Evolutionary conservation across 192 early-diverging fungal genomes (phyloP).

Genomic region (Backusella westeae): DNA sequence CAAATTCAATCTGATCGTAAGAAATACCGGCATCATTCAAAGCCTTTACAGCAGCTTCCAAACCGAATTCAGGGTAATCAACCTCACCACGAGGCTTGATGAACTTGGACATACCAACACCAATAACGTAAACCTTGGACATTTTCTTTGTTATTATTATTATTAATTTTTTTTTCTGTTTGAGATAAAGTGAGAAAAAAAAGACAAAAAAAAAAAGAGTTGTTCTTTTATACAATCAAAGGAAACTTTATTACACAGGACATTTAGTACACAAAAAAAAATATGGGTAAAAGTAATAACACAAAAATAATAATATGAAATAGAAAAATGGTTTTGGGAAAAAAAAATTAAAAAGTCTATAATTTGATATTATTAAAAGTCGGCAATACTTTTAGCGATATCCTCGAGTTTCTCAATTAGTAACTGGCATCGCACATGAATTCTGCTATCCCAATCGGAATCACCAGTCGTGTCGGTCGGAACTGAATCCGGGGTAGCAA

Average conservation of each 20-base stretch:
- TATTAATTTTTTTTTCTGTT: background rate
- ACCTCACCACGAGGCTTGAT: slow-evolving; percentile 51
- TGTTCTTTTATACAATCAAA: background rate
- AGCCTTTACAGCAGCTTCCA: slow-evolving; percentile 69
- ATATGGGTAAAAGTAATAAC: background rate
- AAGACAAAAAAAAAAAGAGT: background rate
- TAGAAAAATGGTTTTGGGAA: background rate
- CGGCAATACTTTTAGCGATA: slow-evolving; percentile 4
- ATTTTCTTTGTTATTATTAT: background rate
- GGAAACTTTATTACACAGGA: background rate
- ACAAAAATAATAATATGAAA: slow-evolving; percentile 4
- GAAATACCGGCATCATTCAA: slow-evolving; percentile 65
- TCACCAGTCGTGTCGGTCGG: slow-evolving; percentile 10
- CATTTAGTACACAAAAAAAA: background rate
- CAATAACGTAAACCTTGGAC: slow-evolving; percentile 34
- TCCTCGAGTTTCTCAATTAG: slow-evolving; percentile 26
- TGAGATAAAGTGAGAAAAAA: background rate
- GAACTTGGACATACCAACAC: slow-evolving; percentile 66
- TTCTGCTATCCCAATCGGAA: slow-evolving; percentile 25
- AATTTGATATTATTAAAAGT: background rate
- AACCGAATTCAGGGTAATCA: slow-evolving; percentile 55
- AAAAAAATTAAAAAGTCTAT: background rate
- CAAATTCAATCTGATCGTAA: slow-evolving; percentile 65
- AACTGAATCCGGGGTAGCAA: slow-evolving; percentile 5
- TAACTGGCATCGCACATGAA: slow-evolving; percentile 35